phyloP scores from a whole-genome alignment of 805 yeast species.

The Kazachstania taianensis region DNA sequence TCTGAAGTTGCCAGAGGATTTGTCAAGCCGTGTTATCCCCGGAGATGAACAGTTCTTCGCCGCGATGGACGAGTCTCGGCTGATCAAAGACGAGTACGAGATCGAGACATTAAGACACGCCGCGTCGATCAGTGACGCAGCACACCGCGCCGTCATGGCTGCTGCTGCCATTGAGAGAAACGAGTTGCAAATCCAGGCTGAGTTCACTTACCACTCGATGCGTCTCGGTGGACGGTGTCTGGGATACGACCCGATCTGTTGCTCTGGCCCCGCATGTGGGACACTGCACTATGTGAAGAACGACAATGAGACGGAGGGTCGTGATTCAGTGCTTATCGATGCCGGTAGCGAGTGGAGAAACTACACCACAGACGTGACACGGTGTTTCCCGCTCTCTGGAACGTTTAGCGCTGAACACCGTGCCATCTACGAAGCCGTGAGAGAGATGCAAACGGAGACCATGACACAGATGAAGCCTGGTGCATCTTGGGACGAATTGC shows the following conservation, averaged over 20 bases:
- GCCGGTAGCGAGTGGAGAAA: constrained; percentile 97
- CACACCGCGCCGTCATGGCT: constrained; percentile 87
- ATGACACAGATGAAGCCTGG: constrained; percentile 75
- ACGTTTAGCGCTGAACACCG: constrained; percentile 83
- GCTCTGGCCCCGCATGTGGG: constrained; percentile 85
- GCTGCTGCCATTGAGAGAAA: constrained; percentile 79
- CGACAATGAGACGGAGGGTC: constrained; percentile 49
- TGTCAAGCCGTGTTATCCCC: constrained; percentile 26
- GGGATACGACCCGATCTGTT: constrained; percentile 92
- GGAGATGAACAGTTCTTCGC: constrained; percentile 43
- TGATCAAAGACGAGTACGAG: constrained; percentile 78
- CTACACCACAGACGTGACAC: constrained; percentile 88
- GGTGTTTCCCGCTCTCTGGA: constrained; percentile 89
- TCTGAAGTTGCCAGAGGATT: constrained; percentile 23
- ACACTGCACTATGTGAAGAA: constrained; percentile 85
- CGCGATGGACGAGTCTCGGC: constrained; percentile 81
- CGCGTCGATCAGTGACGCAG: constrained; percentile 72
- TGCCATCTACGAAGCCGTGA: constrained; percentile 68
- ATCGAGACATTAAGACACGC: constrained; percentile 70
- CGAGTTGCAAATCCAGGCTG: constrained; percentile 93
- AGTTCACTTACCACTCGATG: constrained; percentile 83
- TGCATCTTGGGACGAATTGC: constrained; percentile 75
- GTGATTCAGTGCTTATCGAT: constrained; percentile 69
- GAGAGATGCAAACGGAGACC: constrained; percentile 69
- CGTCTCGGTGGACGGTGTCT: constrained; percentile 87